phyloP scores from a whole-genome alignment of 2,329 filamentous ascomycete genomes.

The Gnomoniopsis sp. region DNA sequence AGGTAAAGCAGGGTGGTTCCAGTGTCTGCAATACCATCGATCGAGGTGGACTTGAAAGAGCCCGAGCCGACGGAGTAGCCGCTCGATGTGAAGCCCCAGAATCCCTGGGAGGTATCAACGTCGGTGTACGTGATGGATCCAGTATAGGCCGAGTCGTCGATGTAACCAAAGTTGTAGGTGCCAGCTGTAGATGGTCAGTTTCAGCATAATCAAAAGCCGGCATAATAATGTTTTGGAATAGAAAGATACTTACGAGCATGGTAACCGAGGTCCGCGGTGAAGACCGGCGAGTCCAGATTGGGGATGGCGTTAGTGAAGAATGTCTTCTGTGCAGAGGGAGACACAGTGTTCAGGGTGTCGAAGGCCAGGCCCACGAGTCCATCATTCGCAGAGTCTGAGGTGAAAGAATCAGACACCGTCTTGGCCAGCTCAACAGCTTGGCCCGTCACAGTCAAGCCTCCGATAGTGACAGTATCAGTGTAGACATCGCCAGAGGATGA shows the following conservation, averaged over 20 bases:
- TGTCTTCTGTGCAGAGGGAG: constrained; percentile 36
- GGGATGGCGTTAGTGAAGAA: constrained; percentile 35
- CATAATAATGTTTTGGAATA: neutral
- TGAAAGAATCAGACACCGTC: constrained; percentile 37
- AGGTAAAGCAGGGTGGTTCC: constrained; percentile 54
- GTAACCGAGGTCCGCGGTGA: constrained; percentile 30
- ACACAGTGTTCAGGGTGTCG: constrained; percentile 39
- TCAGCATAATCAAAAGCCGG: neutral
- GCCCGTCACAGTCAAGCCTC: constrained; percentile 33
- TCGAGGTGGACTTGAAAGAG: constrained; percentile 27
- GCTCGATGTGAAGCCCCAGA: constrained; percentile 55
- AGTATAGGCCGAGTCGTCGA: constrained; percentile 53
- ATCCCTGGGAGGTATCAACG: constrained; percentile 53
- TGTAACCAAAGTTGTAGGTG: constrained; percentile 35
- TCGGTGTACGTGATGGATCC: constrained; percentile 53
- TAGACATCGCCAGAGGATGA: constrained; percentile 30
- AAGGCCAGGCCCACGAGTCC: constrained; percentile 45
- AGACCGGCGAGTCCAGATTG: constrained; percentile 27
- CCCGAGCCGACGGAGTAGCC: constrained; percentile 31
- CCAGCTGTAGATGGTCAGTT: constrained; percentile 12
- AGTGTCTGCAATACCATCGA: constrained; percentile 50
- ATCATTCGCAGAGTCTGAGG: constrained; percentile 32
- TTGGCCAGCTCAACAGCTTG: constrained; percentile 43
- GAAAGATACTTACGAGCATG: constrained; percentile 27
- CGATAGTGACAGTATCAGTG: constrained; percentile 28